Base-by-base conservation (phyloP, 768 basidiomycete genomes). In the Collybiopsis luxurians region DNA sequence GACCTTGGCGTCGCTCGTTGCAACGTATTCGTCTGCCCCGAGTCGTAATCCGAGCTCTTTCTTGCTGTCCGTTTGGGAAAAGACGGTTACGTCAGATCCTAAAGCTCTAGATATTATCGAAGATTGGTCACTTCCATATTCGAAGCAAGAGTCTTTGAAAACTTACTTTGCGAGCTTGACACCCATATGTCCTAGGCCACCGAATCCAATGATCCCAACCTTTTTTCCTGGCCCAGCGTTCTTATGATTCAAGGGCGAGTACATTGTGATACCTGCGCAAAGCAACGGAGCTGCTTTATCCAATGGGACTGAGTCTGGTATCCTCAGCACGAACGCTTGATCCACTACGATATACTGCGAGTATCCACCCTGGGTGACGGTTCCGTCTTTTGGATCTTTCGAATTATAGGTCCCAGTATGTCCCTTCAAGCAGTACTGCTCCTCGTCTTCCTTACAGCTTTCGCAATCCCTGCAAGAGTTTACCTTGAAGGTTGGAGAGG, bases 191-290 rank as follows among this genome's bases (percentile, higher is more conserved):
- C 79, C 81, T 23, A 86, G 71, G 23, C 85, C 86, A 40, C 86
- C 86, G 38, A 89, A 77, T 42, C 86, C 86, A 59, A 88, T 72
- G 40, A 89, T 70, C 40, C 85, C 87, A 60, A 89, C 82, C 57
- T 76, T 79, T 70, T 82, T 85, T 39, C 85, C 86, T 1, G 83
- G 81, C 0, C 84, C 85, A 56, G 61, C 67, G 24, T 28, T 72
- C 73, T 73, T 57, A 68, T 69, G 7, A 79, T 79, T 72, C 23
- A 89, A 71, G 10, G 87, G 85, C 0, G 83, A 84, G 71, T 74
- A 86, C 5, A 82, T 78, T 4, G 85, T 86, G 17, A 86, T 65
- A 27, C 85, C 85, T 4, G 75, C 86, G 63, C 84, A 88, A 48
- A 87, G 67, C 79, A 89, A 79, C 6, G 85, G 83, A 1, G 84